Conservation (phyloP, 2,329 filamentous ascomycete genomes). For the Geosmithia morbida region DNA sequence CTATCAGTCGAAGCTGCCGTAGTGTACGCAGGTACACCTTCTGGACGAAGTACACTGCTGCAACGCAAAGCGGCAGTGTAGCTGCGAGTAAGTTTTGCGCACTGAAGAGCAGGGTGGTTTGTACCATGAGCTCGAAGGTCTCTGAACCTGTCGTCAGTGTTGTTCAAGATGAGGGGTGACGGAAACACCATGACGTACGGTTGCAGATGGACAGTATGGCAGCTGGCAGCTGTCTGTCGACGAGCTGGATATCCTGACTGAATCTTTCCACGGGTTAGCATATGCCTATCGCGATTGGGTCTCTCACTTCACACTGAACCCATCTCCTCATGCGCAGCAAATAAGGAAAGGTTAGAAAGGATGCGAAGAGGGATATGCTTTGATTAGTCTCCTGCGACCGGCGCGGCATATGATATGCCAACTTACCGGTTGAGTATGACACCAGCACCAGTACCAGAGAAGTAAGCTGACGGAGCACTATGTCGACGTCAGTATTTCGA, state of each 20-base stretch:
- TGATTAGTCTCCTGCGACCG: too few relatives aligned
- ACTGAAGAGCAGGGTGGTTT: not conserved
- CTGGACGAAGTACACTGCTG: slow-evolving; percentile 18
- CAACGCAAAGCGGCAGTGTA: not conserved
- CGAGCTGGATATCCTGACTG: not conserved
- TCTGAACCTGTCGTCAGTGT: not conserved
- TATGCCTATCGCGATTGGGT: not conserved
- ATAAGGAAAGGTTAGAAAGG: too few relatives aligned
- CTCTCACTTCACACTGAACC: too few relatives aligned
- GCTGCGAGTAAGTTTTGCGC: not conserved
- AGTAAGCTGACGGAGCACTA: not conserved
- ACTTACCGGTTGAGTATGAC: not conserved
- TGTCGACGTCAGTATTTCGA: not conserved
- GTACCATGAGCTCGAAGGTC: not conserved
- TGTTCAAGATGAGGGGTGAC: too few relatives aligned
- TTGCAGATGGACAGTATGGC: not conserved
- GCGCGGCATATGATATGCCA: not conserved
- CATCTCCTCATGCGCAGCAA: too few relatives aligned
- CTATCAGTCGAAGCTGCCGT: slow-evolving; percentile 33
- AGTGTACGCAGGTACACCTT: slow-evolving; percentile 36
- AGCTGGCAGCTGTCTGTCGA: not conserved
- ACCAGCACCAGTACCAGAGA: not conserved
- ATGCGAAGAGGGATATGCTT: too few relatives aligned
- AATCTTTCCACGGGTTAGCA: not conserved
- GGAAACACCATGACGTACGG: not conserved